Base-by-base conservation (phyloP, 2,329 filamentous ascomycete genomes). In the Helminthosporium solani region DNA sequence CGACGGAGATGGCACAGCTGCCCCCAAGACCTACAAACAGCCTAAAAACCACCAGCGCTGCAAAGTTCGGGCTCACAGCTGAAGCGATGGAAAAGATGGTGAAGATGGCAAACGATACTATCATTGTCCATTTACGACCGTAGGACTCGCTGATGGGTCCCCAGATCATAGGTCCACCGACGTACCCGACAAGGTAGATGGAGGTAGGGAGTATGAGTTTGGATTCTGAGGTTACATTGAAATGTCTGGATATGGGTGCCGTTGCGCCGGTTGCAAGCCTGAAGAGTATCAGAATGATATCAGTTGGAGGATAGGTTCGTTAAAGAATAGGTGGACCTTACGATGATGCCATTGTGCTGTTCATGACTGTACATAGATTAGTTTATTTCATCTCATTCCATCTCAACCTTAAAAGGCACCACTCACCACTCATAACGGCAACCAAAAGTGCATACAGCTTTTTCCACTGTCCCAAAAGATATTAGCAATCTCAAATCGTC, bases 271-370 rank as follows among this genome's bases (percentile, higher is more conserved):
- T 81, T 1, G 85, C 82, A 4, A 88, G 73, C 0, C 61, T 64
- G 19, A 16, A 6, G 16, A 4, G 16, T 9, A 27, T 52, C 19
- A 53, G 19, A 16, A 6, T 14, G 6, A n/a, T 9, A 27, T 52
- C 19, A 53, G 40, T 5, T 25, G 12, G 14, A 20, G n/a, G 14
- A 4, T 6, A 12, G 7, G 28, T 4, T 31, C 9, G 28, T 31
- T 31, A 4, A 12, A 14, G 3, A 11, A 19, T 15, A 11, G 18
- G 14, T 9, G 27, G 36, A 18, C 33, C 50, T 37, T 49, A 59
- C 59, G 83, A 75, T 33, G 80, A 85, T 1, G 80, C 81, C 69
- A 88, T 80, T 8, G 85, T 87, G 20, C 79, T 83, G 64, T 88
- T 88, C 61, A 86, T 73, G 8, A 68, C 64, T 66, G 20, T 9